These are phyloP conservation scores for Corrigiola litoralis DNA, from an alignment of 179 eudicot genomes.

Conservation along the genomic window DNA sequence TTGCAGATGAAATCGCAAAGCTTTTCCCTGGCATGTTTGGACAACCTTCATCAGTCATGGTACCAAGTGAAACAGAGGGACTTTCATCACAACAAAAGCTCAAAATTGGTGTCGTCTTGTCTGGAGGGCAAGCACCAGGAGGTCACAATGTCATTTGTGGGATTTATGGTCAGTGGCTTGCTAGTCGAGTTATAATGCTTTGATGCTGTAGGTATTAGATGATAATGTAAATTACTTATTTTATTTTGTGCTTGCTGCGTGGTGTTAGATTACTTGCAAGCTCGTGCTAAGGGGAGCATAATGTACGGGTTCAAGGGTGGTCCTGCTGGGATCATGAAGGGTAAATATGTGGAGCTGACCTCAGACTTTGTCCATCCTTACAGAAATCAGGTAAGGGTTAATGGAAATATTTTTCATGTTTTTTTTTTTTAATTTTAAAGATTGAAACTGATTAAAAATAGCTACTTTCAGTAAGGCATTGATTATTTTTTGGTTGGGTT, in stretches of 20 bases:
- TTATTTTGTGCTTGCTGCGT: conserved; percentile 5
- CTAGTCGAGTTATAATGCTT: not conserved
- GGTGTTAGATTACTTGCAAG: conserved; percentile 76
- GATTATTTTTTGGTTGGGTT: not conserved
- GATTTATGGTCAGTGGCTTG: conserved; percentile 60
- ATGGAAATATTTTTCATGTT: not conserved
- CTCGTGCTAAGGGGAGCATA: conserved; percentile 75
- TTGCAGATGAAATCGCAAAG: conserved; percentile 87
- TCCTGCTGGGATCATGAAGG: conserved; percentile 93
- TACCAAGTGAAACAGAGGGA: conserved; percentile 52
- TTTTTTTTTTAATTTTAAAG: not conserved
- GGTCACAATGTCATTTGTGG: conserved; percentile 99
- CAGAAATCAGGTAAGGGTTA: conserved; percentile 77
- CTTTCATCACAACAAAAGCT: conserved; percentile 38
- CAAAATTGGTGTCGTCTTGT: conserved; percentile 92
- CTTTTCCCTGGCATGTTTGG: conserved; percentile 79
- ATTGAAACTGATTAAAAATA: not conserved
- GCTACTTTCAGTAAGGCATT: not conserved
- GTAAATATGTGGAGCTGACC: conserved; percentile 71
- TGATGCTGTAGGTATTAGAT: not conserved
- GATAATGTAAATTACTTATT: not conserved
- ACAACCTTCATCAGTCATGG: conserved; percentile 74
- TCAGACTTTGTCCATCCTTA: conserved; percentile 82
- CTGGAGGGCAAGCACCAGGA: conserved; percentile 99
- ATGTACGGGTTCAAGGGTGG: conserved; percentile 90